Evolutionary conservation across 768 basidiomycete species (phyloP), one percentile per base, ranked within the genome.

Genomic region (Rhodotorula kratochvilovae): DNA sequence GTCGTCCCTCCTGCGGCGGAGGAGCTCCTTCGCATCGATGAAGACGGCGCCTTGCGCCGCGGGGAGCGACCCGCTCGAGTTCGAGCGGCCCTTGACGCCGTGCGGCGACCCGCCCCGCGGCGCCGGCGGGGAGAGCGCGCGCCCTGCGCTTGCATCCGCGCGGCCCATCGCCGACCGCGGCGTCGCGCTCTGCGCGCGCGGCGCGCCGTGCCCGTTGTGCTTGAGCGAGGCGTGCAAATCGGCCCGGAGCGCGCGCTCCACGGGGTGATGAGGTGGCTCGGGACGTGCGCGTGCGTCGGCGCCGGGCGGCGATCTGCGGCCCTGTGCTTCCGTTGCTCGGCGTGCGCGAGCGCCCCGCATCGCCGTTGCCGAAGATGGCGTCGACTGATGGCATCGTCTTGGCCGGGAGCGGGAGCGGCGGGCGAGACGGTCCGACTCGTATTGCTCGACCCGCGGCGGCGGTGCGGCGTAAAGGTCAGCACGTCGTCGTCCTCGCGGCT

Each of bases 401-500:
- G n/a, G 51, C 16, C 51, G 51, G 51, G n/a, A 53, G 27, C n/a
- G 42, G 57, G 12, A 58, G 5, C 27, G 35, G 35, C 39, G 42
- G 58, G 58, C 39, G 58, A 59, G 42, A 29, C n/a, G 10, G 43
- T 61, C 19, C 60, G 61, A 42, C 70, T 33, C 29, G 70, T 61
- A 45, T 67, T 71, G 6, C 42, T 50, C 29, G 66, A 67, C 5
- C 57, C 70, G 2, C 66, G 55, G 2, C 70, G 70, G 33, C 50
- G 35, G 35, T 46, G 62, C 25, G 73, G 73, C 29, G 73, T 75
- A 53, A 75, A 75, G 23, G 67, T 66, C 42, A 75, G 73, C 45
- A 75, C 67, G 29, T 71, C 67, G 5, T 71, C 73, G 4, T 63
- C 36, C 10, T 74, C 67, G 51, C 57, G 45, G 11, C 55, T 66